Base-by-base conservation (phyloP, 805 yeast species). In the Hemisphaericaspora nanyangensis region DNA sequence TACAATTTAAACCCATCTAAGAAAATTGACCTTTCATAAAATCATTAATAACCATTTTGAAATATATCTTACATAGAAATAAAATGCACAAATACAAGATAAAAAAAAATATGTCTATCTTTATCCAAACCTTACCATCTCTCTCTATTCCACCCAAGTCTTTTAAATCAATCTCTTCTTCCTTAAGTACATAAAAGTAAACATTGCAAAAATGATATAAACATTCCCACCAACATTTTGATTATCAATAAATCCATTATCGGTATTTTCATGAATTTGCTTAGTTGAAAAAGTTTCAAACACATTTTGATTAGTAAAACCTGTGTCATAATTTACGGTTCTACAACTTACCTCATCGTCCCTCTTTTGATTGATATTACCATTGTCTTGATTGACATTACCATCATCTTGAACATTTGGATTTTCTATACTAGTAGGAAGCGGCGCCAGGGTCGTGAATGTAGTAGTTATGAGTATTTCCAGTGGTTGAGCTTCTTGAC, bases 361-460 rank as follows among this genome's bases (percentile, higher is more conserved):
- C 11, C 26, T 22, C 26, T 22, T 22, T 22, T 13, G 17, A 12
- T 11, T 3, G 11, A 3, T 2, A 16, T 13, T 26, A 7, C 10
- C 10, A 10, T n/a, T n/a, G n/a, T n/a, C 8, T 18, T 16, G 13
- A 4, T 34, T 13, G 16, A 29, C 29, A 19, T 37, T 29, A 34
- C 24, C 31, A 8, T 17, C 19, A 17, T 18, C n/a, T 16, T 33
- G 12, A 10, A 18, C 26, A 29, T 24, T 22, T 18, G 36, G 27
- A 28, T 52, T 53, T 11, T 46, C 57, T 10, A 53, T 52, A 31
- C 56, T 51, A 3, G 54, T 20, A 3, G 63, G 59, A 16, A 49
- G 26, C 6, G 50, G 32, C 16, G 11, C 37, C 6, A n/a, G 24
- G 6, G 38, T n/a, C 6, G 38, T 27, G 5, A 30, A 10, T 4